These are phyloP conservation scores for Dactylellina drechsleri DNA, from an alignment of 2,329 filamentous ascomycete species.

Conservation along the genomic window DNA sequence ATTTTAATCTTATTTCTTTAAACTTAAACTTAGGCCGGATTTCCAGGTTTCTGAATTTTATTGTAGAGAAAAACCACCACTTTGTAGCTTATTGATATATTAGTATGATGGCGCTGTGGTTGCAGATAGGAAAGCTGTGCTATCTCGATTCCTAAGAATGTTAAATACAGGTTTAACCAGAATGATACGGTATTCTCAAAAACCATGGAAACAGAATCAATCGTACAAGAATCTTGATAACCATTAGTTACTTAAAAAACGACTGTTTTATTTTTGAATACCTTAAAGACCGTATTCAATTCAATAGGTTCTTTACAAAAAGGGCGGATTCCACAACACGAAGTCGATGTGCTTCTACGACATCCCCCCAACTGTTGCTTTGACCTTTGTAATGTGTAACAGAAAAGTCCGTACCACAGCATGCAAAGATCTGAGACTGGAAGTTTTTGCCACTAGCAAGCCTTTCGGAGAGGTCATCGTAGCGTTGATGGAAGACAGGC, in stretches of 20 bases:
- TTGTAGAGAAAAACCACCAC: no score
- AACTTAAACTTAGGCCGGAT: no score
- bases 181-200: no score
- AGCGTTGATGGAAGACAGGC: neutral
- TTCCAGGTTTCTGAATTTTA: no score
- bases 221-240: no score
- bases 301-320: neutral
- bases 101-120: no score
- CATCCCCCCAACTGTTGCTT: neutral
- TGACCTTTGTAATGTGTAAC: neutral
- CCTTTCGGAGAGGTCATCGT: neutral
- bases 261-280: neutral
- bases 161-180: no score
- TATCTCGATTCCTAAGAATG: no score
- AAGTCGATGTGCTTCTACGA: conserved; percentile 5
- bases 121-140: no score
- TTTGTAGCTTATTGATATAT: no score
- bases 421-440: neutral
- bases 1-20: no score
- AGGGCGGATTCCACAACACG: neutral
- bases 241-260: neutral
- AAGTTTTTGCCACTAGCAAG: neutral
- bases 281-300: neutral
- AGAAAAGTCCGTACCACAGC: neutral
- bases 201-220: no score